These are phyloP conservation scores for Rhizopogon vulgaris DNA, from an alignment of 768 basidiomycete species.

Conservation along the genomic window DNA sequence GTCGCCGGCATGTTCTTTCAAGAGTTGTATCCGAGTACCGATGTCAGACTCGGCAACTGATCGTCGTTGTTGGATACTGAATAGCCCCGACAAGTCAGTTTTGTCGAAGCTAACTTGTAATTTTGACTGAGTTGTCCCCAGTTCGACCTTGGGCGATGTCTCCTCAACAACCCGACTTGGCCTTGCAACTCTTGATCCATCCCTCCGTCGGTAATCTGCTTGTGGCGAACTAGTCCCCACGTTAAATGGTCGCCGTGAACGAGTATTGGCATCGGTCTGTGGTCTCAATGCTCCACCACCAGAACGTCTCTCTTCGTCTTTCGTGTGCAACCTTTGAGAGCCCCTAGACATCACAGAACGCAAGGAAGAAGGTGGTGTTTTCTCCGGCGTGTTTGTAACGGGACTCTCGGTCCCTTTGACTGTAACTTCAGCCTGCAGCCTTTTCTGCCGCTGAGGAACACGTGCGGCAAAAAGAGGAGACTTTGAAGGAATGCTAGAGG, in stretches of 20 bases:
- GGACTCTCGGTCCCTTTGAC: neutral
- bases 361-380: neutral
- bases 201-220: neutral
- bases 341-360: neutral
- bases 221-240: neutral
- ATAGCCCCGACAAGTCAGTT: constrained; percentile 2
- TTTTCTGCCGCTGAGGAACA: neutral
- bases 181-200: neutral
- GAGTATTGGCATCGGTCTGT: neutral
- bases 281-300: neutral
- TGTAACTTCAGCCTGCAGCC: neutral
- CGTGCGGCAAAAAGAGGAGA: constrained; percentile 3
- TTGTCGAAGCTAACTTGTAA: neutral
- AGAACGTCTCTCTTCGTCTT: neutral
- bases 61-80: neutral
- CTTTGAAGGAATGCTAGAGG: neutral
- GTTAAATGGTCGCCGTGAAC: neutral
- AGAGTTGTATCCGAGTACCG: constrained; percentile 17
- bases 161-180: neutral
- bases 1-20: constrained; percentile 41
- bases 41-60: neutral
- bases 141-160: neutral
- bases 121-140: neutral
- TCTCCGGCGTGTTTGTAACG: neutral
- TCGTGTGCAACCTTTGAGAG: neutral